Evolutionary conservation across 2,329 filamentous ascomycete genomes (phyloP), one percentile per base, ranked within the genome.

Genomic region (Penicillium verrucosum): DNA sequence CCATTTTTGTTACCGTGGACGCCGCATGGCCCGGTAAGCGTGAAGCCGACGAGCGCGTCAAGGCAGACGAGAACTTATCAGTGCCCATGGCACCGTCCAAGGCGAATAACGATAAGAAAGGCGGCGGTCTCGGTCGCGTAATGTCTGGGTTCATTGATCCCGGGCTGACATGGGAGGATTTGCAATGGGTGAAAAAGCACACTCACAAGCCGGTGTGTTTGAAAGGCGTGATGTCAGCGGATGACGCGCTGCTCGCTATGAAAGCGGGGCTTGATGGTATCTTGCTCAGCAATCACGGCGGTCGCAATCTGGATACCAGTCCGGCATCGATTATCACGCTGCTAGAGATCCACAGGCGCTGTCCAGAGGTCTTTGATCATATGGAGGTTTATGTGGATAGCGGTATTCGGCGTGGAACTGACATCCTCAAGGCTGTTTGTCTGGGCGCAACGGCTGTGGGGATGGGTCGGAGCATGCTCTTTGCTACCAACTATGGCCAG

Each of bases 201-300:
- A 76, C 76, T 0, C 69, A 77, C 18, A 72, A 83, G 7, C 81
- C 81, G 0, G 74, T 85, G n/a, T 78, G 84, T 50, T 60, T 85
- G 29, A 85, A 85, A 66, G 82, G 82, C 0, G 77, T 85, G 3
- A 82, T 84, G 73, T 79, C 75, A 21, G 81, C 81, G 0, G 80
- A 81, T 29, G 82, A 86, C 64, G 82, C 83, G 0, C 75, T 75
- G 14, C 64, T 76, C 37, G 82, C 83, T 0, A 75, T 80, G 52
- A 69, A 79, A 43, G 69, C 75, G 52, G 81, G 81, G 0, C 73
- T 81, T 46, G 77, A 83, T 56, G 82, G 82, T 1, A 81, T 85
- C 45, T 68, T 84, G 56, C 61, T 86, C 34, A 82, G 79, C 58
- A 86, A 85, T 58, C 83, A 85, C 54, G 83, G 83, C 18, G 83